phyloP scores from a whole-genome alignment of 768 basidiomycete genomes.

The Mycena vulgaris region DNA sequence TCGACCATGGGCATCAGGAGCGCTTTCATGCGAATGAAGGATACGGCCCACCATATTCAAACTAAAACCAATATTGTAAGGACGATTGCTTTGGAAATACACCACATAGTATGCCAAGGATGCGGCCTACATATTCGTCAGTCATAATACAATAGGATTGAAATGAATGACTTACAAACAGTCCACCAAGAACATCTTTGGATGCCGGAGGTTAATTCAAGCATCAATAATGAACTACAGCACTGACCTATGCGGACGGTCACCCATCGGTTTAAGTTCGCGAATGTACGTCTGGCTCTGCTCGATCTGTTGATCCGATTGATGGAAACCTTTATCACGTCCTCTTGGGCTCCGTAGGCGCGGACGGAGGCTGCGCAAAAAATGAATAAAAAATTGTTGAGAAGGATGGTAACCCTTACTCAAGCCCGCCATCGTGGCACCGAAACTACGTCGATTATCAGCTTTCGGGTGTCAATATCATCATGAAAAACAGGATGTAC shows the following conservation, averaged over 20 bases:
- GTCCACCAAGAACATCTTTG: conserved; percentile 55
- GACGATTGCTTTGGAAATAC: conserved; percentile 49
- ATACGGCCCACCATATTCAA: conserved; percentile 59
- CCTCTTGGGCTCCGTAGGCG: conserved; percentile 64
- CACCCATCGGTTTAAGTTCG: conserved; percentile 56
- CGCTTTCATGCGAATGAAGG: not conserved
- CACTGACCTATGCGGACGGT: conserved; percentile 47
- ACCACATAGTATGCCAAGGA: conserved; percentile 60
- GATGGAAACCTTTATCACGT: conserved; percentile 51
- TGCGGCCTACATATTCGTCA: conserved; percentile 29
- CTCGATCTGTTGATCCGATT: conserved; percentile 57
- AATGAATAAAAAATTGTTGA: not conserved
- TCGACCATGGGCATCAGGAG: not conserved
- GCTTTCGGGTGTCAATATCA: conserved; percentile 44
- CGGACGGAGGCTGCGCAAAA: conserved; percentile 54
- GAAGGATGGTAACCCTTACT: conserved; percentile 46
- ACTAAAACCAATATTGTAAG: conserved; percentile 53
- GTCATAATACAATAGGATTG: not conserved
- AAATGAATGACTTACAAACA: conserved; percentile 52
- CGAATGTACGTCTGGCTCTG: conserved; percentile 50
- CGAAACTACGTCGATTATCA: conserved; percentile 53
- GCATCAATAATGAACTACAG: not conserved
- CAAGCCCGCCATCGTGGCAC: conserved; percentile 72
- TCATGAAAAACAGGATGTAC: conserved; percentile 54
- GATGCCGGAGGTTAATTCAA: not conserved